A percentile compares a stretch with the other conserved stretches of the same genome.
These are phyloP conservation scores for Cynara cardunculus DNA, from an alignment of 129 eudicot genomes.

Conservation along the genomic window DNA sequence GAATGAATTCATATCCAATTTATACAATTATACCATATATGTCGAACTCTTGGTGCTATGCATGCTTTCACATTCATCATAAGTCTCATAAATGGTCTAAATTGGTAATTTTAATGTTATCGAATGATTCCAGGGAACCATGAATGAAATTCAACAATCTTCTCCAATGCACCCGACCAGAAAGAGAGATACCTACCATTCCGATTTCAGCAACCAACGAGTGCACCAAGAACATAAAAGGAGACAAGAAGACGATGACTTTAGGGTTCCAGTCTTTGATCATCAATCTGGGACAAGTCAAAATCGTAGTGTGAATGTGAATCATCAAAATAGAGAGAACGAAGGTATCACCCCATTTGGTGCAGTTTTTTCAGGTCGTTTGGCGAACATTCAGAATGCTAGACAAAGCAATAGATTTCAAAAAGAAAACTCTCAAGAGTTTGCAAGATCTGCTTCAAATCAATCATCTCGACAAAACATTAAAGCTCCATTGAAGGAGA, in stretches of 20 bases:
- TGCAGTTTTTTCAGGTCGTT: slow-evolving; percentile 21
- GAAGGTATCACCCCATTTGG: slow-evolving; percentile 31
- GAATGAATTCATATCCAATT: neutral
- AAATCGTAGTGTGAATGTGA: slow-evolving; percentile 26
- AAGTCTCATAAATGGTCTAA: neutral
- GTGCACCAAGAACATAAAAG: slow-evolving; percentile 43
- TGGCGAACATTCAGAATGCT: slow-evolving; percentile 23
- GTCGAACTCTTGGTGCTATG: neutral
- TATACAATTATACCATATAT: neutral
- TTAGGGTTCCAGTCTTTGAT: slow-evolving; percentile 65
- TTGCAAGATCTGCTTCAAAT: slow-evolving; percentile 38
- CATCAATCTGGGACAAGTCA: slow-evolving; percentile 49
- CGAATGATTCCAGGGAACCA: slow-evolving; percentile 48
- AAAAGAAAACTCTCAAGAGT: slow-evolving; percentile 29
- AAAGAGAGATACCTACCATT: slow-evolving; percentile 29
- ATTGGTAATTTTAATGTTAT: neutral
- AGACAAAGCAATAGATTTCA: slow-evolving; percentile 25
- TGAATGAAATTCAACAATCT: slow-evolving; percentile 48
- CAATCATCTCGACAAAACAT: slow-evolving; percentile 20
- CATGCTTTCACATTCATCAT: neutral
- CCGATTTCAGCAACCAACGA: slow-evolving; percentile 37
- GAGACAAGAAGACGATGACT: slow-evolving; percentile 72
- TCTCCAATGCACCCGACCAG: slow-evolving; percentile 44
- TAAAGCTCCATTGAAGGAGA: slow-evolving; percentile 36
- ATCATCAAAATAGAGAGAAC: slow-evolving; percentile 28